Evolutionary conservation across 805 yeast genomes (phyloP), one percentile per base, ranked within the genome.

Genomic region (Hanseniaspora taiwanica): DNA sequence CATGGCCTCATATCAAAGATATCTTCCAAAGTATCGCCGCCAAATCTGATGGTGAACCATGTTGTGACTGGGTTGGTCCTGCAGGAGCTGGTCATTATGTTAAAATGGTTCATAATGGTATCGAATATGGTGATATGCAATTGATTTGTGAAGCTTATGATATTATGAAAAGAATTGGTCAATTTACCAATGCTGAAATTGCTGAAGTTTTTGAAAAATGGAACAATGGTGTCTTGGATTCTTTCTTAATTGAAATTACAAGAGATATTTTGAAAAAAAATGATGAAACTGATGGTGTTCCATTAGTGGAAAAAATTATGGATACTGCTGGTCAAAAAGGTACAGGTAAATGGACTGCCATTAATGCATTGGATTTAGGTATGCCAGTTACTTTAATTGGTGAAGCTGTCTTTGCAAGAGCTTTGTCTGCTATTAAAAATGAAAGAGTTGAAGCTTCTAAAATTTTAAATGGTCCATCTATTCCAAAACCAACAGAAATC

Each of bases 11-110:
- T 69, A 82, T 89, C 62, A 89, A 89, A 78, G 79, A 77, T 48
- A 91, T 89, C 59, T 86, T 89, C 85, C 98, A 89, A 71, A 76
- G 87, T 42, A 82, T 91, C 56, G 70, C 96, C 42, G 97, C 98
- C 62, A 86, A 89, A 73, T 66, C 94, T 47, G 96, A 91, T 60
- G 96, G 95, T 56, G 96, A 91, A 72, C 96, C 98, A 62, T 89
- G 98, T 71, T 89, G 98, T 72, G 98, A 89, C 77, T 89, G 98
- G 98, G 96, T 89, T 55, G 98, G 98, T 59, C 94, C 89, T 54
- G 95, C 94, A 46, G 98, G 98, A 66, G 78, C 97, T 36, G 98
- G 98, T 59, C 98, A 89, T 69, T 89, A 81, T 69, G 97, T 89
- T 62, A 89, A 89, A 75, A 91, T 91, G 98, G 97, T 91, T 50